Evolutionary conservation across 2,329 filamentous ascomycete genomes (phyloP).

Genomic region (Shiraia sp.): DNA sequence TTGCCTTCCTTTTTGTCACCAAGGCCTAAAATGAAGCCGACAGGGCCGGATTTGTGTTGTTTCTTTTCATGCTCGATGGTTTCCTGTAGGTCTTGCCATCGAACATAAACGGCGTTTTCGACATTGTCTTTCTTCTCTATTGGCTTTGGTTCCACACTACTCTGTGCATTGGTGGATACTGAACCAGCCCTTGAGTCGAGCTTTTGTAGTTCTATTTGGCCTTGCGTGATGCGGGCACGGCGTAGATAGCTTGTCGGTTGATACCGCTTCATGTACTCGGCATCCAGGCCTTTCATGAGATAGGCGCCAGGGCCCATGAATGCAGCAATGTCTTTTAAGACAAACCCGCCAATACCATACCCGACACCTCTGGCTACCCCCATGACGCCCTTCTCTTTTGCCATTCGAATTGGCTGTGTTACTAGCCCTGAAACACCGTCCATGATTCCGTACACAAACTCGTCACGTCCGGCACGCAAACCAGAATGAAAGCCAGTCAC

Average conservation of each 20-base stretch:
- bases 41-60: constrained; percentile 25
- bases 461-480: constrained; percentile 61
- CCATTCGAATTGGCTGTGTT: constrained; percentile 61
- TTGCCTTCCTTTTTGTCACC: constrained; percentile 32
- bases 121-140: constrained; percentile 33
- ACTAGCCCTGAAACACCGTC: constrained; percentile 68
- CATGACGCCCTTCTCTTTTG: constrained; percentile 58
- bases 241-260: constrained; percentile 60
- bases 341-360: constrained; percentile 65
- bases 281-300: constrained; percentile 65
- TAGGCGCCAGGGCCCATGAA: constrained; percentile 65
- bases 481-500: constrained; percentile 70
- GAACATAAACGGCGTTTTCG: constrained; percentile 27
- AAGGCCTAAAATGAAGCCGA: constrained; percentile 29
- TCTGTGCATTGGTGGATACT: constrained; percentile 8
- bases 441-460: constrained; percentile 66
- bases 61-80: constrained; percentile 31
- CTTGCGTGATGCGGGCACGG: constrained; percentile 63
- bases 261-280: constrained; percentile 59
- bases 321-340: constrained; percentile 68
- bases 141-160: constrained; percentile 5
- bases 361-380: constrained; percentile 60
- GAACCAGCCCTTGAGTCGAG: constrained; percentile 18
- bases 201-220: constrained; percentile 41
- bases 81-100: constrained; percentile 30